These are phyloP conservation scores for Hsuehochloa calcarea DNA, from an alignment of 176 grass and related monocot genomes.

Conservation along the genomic window DNA sequence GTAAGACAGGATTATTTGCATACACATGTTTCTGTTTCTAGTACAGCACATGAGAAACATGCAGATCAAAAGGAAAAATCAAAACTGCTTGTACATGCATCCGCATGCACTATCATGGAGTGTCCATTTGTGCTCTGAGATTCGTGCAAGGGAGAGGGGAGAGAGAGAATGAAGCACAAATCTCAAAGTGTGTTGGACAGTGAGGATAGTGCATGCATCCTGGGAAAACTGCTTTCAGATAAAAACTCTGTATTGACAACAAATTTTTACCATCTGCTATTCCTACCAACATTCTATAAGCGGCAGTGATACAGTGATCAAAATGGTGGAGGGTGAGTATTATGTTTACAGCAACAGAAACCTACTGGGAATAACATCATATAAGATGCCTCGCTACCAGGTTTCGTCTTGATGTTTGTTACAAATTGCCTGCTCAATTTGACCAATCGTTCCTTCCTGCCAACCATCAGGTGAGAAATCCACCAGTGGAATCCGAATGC, in stretches of 20 bases:
- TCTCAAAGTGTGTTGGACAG: no score
- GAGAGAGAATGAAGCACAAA: no score
- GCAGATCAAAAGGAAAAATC: not conserved
- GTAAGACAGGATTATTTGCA: not conserved
- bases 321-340: constrained; percentile 6
- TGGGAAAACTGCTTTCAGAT: no score
- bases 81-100: no score
- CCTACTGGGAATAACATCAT: constrained; percentile 22
- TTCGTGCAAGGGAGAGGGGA: no score
- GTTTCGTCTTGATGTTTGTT: constrained; percentile 45
- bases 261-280: not conserved
- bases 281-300: constrained; percentile 6
- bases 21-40: constrained; percentile 8
- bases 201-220: no score
- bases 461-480: constrained; percentile 47
- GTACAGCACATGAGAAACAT: not conserved
- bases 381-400: constrained; percentile 15
- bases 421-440: constrained; percentile 29
- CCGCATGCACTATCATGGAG: no score
- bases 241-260: not conserved
- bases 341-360: constrained; percentile 10
- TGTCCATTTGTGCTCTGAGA: no score
- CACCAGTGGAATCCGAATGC: not conserved
- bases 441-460: constrained; percentile 34
- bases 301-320: constrained; percentile 22